Conservation (phyloP, 2,329 filamentous ascomycete species). For the Polychaeton citri region DNA sequence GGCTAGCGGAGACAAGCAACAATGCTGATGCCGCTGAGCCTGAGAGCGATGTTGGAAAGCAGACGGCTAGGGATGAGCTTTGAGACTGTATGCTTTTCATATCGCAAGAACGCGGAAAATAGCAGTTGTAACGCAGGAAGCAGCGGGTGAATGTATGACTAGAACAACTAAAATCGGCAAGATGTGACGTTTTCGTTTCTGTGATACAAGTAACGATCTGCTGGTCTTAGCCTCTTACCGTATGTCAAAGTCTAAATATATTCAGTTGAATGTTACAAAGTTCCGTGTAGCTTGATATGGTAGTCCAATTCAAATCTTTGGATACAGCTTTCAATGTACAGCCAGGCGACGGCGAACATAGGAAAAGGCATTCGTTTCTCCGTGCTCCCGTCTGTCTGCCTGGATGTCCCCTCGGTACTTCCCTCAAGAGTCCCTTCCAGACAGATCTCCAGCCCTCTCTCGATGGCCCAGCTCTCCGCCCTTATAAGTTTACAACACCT, state of each 20-base stretch:
- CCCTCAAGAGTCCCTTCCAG: not conserved
- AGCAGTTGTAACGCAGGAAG: too few species aligned
- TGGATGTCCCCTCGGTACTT: too few species aligned
- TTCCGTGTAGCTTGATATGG: not conserved
- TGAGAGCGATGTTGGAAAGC: constrained; percentile 7
- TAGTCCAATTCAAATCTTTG: not conserved
- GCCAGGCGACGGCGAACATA: not conserved
- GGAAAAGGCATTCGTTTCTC: not conserved
- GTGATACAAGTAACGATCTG: not conserved
- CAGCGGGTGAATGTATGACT: not conserved
- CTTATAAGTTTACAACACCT: too few species aligned
- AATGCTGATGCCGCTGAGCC: constrained; percentile 6
- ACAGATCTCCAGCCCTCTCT: not conserved
- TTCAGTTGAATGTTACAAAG: not conserved
- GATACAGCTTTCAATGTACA: not conserved
- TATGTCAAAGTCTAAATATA: not conserved
- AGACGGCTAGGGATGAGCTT: constrained; percentile 14
- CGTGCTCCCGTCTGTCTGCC: not conserved
- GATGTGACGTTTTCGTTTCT: not conserved
- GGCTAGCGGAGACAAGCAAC: constrained; percentile 22
- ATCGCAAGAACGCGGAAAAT: not conserved
- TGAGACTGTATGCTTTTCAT: constrained; percentile 2
- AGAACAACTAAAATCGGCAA: not conserved
- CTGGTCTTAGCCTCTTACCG: not conserved
- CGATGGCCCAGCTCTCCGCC: not conserved